These are phyloP conservation scores for Camellia japonica DNA, from an alignment of 148 eudicot genomes.

Conservation along the genomic window DNA sequence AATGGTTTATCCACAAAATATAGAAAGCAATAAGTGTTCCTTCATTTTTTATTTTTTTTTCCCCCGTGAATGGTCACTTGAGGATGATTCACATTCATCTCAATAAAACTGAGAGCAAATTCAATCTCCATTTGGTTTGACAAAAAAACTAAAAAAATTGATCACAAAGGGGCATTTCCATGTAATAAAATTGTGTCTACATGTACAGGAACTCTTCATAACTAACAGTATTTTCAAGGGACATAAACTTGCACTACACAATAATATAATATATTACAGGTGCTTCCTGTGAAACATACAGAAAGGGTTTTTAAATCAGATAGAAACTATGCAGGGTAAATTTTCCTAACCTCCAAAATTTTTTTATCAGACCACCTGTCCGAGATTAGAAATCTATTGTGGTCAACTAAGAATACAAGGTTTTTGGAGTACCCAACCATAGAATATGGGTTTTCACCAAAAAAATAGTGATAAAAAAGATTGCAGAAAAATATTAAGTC, in stretches of 20 bases:
- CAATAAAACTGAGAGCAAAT: not conserved
- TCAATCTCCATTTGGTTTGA: not conserved
- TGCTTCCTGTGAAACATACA: not conserved
- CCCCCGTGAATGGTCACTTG: not conserved
- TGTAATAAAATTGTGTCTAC: no score
- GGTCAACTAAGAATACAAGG: not conserved
- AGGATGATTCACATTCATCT: not conserved
- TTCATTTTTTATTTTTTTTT: not conserved
- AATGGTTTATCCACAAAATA: not conserved
- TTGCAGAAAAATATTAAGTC: conserved; percentile 3
- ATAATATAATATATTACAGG: not conserved
- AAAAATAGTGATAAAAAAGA: not conserved
- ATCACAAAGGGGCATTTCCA: not conserved
- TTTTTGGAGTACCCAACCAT: no score
- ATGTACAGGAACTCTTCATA: not conserved
- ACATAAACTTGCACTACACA: not conserved
- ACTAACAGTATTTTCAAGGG: not conserved
- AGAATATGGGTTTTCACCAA: not conserved
- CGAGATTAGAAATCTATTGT: not conserved
- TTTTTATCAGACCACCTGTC: no score
- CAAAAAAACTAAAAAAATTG: not conserved
- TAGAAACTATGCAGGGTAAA: not conserved
- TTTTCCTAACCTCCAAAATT: not conserved
- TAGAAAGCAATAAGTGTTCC: not conserved
- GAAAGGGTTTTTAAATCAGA: not conserved